A percentile compares a stretch with the other conserved stretches of the same genome.
Conservation (phyloP, 1,284 basidiomycete species). For the Tremellales sp. region DNA sequence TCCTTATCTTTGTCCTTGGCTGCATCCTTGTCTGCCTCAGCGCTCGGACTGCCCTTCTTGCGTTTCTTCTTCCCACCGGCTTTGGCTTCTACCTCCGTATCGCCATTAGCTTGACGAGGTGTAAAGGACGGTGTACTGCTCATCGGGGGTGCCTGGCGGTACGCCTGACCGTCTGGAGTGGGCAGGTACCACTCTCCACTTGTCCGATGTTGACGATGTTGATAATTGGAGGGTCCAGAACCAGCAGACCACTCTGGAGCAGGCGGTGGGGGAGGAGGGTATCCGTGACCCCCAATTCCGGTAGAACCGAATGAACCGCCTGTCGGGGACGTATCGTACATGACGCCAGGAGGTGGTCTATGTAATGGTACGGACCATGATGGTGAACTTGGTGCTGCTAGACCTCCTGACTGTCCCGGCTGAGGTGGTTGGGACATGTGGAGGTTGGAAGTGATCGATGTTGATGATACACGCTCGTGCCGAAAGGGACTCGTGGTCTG, state of each 20-base stretch:
- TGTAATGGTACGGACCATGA: background rate
- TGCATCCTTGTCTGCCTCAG: background rate
- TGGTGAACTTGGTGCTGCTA: background rate
- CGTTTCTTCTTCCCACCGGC: background rate
- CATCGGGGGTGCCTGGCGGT: too few species aligned
- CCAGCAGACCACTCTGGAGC: background rate
- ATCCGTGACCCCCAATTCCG: background rate
- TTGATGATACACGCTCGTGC: too few species aligned
- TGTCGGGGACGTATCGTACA: background rate
- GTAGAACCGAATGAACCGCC: too few species aligned
- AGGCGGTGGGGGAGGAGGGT: background rate
- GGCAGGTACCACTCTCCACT: too few species aligned
- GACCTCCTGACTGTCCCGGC: background rate
- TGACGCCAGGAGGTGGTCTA: background rate
- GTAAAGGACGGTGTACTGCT: too few species aligned
- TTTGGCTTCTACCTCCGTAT: too few species aligned
- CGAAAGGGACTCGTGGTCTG: too few species aligned
- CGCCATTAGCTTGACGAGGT: too few species aligned
- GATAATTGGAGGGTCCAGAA: background rate
- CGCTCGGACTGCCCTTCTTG: background rate
- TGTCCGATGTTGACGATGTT: background rate
- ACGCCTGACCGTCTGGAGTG: too few species aligned
- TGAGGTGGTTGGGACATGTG: background rate
- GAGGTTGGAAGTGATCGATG: background rate
- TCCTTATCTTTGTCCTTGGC: constrained; percentile 28